Evolutionary conservation across 768 basidiomycete genomes (phyloP), one percentile per base, ranked within the genome.

Genomic region (Leccinellum luteum): DNA sequence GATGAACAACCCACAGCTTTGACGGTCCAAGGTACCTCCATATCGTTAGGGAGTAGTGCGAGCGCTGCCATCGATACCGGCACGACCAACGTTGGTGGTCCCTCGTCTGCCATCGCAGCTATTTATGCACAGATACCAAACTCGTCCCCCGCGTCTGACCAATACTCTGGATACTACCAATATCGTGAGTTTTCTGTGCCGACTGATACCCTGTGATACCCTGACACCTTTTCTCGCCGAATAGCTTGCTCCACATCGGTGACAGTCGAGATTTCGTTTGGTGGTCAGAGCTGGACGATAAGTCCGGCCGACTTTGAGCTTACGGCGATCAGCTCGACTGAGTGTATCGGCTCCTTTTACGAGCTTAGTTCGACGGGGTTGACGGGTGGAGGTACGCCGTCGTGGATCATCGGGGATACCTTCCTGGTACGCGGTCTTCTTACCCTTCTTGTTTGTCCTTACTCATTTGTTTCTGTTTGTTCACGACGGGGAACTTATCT

Each of bases 1-100:
- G n/a, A 30, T 30, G 19, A n/a, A 10, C 17, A 3, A 32, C 13
- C 21, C 13, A 49, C 44, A 78, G 77, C 65, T 7, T 38, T 81
- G 35, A 73, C 68, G 21, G 75, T 81, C 3, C 73, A 78, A 51
- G 74, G 72, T 2, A 60, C 2, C 30, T 45, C 60, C 10, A 56
- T 75, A 17, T 54, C 68, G 0, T 9, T 74, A 19, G 30, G 52
- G 6, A 57, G 52, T 1, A 66, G 70, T 7, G 28, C 60, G n/a
- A 57, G 65, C 41, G 78, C 76, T 19, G 84, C 81, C 27, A 85
- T 86, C 56, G 84, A 86, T 57, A 85, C 83, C 3, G 84, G 84
- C 28, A 86, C 84, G 2, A 86, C 85, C 25, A 74, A 85, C 57
- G 78, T 86, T 41, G 83, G 76, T 10, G 85, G 78, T 1, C 84